Percentiles rank a stretch among this genome's conserved stretches.
Conservation (phyloP, 345 rosid genomes). For the Euphorbia lathyris region DNA sequence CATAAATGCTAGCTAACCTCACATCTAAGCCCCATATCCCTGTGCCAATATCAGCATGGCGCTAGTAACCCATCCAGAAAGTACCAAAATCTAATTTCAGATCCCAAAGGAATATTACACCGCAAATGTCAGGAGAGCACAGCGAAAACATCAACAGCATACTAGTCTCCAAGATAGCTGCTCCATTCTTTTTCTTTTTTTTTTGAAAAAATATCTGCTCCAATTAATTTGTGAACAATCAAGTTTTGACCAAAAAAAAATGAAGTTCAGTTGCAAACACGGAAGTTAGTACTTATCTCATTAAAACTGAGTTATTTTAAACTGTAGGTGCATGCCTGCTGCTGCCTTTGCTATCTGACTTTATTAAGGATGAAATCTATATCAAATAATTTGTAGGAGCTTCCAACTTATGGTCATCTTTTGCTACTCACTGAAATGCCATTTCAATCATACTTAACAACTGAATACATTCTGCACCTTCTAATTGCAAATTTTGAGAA, state of each 20-base stretch:
- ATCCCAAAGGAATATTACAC: no score
- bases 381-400: background rate
- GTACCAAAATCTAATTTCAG: no score
- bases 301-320: background rate
- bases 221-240: background rate
- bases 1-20: background rate
- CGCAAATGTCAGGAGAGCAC: no score
- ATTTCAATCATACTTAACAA: background rate
- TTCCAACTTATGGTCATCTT: background rate
- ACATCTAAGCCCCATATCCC: conserved; percentile 1
- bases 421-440: background rate
- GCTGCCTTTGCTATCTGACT: background rate
- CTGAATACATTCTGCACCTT: background rate
- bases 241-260: background rate
- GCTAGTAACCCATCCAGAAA: no score
- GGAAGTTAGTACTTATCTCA: background rate
- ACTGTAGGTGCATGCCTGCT: background rate
- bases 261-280: background rate
- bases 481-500: background rate
- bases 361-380: background rate
- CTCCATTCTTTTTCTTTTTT: no score
- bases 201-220: background rate
- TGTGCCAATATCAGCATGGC: background rate
- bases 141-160: background rate
- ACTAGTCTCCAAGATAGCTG: background rate